Percentiles rank a stretch among this genome's conserved stretches.
phyloP scores from a whole-genome alignment of 2,329 filamentous ascomycete species.

The Graphiopsis chlorocephala region DNA sequence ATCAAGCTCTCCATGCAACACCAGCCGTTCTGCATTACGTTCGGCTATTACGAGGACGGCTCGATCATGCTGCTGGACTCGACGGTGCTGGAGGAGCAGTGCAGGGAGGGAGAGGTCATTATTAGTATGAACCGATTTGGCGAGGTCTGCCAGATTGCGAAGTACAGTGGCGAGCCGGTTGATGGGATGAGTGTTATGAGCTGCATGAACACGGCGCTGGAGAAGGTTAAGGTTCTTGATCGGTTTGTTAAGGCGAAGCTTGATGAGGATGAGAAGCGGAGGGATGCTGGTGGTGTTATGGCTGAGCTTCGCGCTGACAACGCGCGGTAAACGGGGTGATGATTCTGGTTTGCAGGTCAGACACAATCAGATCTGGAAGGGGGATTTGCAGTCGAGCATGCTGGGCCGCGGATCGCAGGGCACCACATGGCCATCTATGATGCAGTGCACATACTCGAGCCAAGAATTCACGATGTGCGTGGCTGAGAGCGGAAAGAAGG shows the following conservation, averaged over 20 bases:
- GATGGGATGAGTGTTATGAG: slow-evolving; percentile 76
- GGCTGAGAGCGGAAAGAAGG: neutral
- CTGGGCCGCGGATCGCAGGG: neutral
- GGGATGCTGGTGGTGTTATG: slow-evolving; percentile 74
- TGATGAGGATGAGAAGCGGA: slow-evolving; percentile 72
- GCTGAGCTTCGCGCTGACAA: slow-evolving; percentile 83
- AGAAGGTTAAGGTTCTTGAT: slow-evolving; percentile 78
- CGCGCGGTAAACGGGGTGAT: slow-evolving; percentile 43
- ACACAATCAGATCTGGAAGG: neutral
- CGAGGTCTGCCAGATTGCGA: slow-evolving; percentile 87
- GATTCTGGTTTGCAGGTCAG: neutral
- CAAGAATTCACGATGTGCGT: neutral
- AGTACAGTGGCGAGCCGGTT: slow-evolving; percentile 79
- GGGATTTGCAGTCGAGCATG: neutral
- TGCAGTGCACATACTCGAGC: too few relatives aligned
- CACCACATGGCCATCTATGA: neutral
- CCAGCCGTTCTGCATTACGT: slow-evolving; percentile 86
- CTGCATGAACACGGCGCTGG: slow-evolving; percentile 70
- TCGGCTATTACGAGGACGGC: slow-evolving; percentile 74
- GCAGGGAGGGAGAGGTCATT: slow-evolving; percentile 69
- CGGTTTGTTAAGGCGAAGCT: slow-evolving; percentile 69
- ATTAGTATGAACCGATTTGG: slow-evolving; percentile 86
- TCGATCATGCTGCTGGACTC: slow-evolving; percentile 71
- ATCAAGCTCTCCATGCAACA: slow-evolving; percentile 89
- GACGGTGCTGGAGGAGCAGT: slow-evolving; percentile 71